Evolutionary conservation across 192 early-diverging fungal genomes (phyloP), one percentile per base, ranked within the genome.

Genomic region (Coemansia sp.): DNA sequence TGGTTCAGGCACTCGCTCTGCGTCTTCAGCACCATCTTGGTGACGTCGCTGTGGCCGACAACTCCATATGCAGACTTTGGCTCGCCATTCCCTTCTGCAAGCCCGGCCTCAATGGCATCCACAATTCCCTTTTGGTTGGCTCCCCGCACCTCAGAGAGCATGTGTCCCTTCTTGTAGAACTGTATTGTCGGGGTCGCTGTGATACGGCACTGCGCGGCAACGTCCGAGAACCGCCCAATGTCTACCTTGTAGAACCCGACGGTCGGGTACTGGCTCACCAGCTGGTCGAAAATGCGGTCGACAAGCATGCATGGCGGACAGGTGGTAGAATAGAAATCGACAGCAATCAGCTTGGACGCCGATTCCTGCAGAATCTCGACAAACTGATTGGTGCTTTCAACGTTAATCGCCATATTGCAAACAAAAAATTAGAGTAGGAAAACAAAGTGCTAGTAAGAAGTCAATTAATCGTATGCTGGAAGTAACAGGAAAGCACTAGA

Each of bases 1-100:
- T 94, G 88, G 88, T 98, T 98, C 66, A 96, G 80, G 69, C 93
- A 89, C 54, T 91, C 89, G 52, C 90, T 81, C 79, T 93, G 88
- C 57, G 87, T 90, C 41, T 84, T 73, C 3, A 88, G 83, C 35
- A 93, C 87, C 22, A 81, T 69, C 22, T 82, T 84, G 13, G 87
- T 88, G 40, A 92, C 57, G 57, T 92, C 89, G 36, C 62, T 65
- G 67, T 90, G 82, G 11, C 86, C 68, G 29, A 75, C 36, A 5
- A 87, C 80, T 35, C 76, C 87, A 62, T 70, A 81, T 40, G 69
- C 74, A 55, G 74, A 73, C 45, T 40, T 40, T 25, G 13, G 52
- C 50, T 68, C 67, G 43, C 55, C 43, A 25, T 63, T 58, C 20
- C 25, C 45, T 49, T 46, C 62, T 57, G 69, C 32, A 58, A 76